Base-by-base conservation (phyloP, 352 stramenopile genomes). In the Nothophytophthora sp. region DNA sequence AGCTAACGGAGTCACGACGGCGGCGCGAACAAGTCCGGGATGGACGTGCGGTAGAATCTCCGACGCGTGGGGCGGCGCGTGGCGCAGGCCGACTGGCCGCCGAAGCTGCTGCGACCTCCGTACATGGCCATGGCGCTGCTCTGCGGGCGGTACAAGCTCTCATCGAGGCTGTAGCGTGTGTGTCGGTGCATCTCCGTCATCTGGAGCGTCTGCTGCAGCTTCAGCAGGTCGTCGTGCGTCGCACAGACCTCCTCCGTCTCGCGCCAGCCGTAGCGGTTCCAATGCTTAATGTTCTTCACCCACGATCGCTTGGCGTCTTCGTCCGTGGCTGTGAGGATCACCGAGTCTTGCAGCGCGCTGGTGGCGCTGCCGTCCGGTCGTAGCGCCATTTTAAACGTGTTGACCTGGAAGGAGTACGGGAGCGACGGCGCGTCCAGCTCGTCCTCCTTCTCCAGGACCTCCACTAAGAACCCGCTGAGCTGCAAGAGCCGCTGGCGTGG, bases 201-300 rank as follows among this genome's bases (percentile, higher is more conserved):
- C 28, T 61, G 56, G 16, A 72, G 48, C 41, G 55, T 51, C 34
- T 66, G 39, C 18, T 84, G 62, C 8, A 91, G 75, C 25, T 57
- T 50, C 16, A 63, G 40, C 3, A 62, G 48, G 44, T 88, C 77
- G 23, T 52, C 54, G 24, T 61, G 63, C 6, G 65, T 58, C 0
- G 71, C 81, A 1, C 53, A 47, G 25, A 91, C 64, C 16, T 72
- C 51, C 38, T 61, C 58, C 0, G 72, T 77, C 7, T 88, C 81
- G 38, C 73, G 62, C 81, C 81, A 91, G 22, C 76, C 81, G 42
- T 82, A 89, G 38, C 77, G 77, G 19, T 82, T 83, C 81, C 81
- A 91, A 25, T 70, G 59, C 16, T 64, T 65, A 46, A 91, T 70
- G 29, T 73, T 76, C 55, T 84, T 80, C 27, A 91, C 67, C 81